Conservation (phyloP, 345 rosid genomes). For the Camelina hispida region DNA sequence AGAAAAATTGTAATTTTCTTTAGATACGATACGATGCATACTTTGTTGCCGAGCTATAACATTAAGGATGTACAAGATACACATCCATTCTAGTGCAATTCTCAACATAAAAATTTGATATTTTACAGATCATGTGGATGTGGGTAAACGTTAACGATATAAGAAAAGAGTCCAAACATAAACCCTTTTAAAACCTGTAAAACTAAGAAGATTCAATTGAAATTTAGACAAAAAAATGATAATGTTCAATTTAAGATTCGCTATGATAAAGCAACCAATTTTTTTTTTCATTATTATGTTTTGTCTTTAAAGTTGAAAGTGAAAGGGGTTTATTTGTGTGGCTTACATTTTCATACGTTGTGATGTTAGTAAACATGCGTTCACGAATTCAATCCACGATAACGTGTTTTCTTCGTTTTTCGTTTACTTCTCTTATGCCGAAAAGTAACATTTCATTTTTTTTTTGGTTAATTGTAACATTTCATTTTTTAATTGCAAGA, state of each 20-base stretch:
- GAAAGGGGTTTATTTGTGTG: conserved; percentile 26
- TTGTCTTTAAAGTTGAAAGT: conserved; percentile 6
- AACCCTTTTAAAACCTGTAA: neutral
- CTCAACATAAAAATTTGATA: neutral
- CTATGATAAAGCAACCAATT: neutral
- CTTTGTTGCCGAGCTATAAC: conserved; percentile 6
- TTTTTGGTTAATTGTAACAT: no score
- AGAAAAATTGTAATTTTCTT: neutral
- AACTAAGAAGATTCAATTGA: neutral
- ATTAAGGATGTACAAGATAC: neutral
- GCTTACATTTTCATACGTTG: conserved; percentile 7
- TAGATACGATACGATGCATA: neutral
- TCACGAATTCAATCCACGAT: conserved; percentile 25
- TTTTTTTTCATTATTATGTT: neutral
- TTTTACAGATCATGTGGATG: neutral
- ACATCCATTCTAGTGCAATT: neutral
- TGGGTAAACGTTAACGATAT: neutral
- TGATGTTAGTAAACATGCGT: neutral
- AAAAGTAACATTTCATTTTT: neutral
- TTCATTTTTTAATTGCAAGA: neutral
- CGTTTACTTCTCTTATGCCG: neutral
- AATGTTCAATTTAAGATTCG: neutral
- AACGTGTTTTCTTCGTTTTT: conserved; percentile 31
- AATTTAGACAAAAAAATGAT: neutral
- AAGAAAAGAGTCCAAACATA: neutral